These are phyloP conservation scores for Vigna reflexopilosa DNA, from an alignment of 306 rosid species.

Conservation along the genomic window DNA sequence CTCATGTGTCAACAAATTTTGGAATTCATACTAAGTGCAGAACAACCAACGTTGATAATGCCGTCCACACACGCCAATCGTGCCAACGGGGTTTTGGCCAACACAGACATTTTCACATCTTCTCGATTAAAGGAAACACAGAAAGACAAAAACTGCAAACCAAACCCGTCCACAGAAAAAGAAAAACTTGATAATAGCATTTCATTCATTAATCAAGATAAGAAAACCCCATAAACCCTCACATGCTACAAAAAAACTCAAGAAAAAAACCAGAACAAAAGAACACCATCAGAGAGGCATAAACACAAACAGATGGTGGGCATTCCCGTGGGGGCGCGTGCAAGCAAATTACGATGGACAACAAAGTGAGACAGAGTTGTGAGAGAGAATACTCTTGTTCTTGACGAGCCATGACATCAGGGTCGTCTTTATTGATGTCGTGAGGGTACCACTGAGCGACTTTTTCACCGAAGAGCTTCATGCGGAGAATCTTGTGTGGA, in stretches of 20 bases:
- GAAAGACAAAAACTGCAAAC: neutral
- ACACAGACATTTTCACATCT: neutral
- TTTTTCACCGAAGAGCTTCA: slow-evolving; percentile 87
- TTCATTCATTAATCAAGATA: slow-evolving; percentile 14
- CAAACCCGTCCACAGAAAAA: neutral
- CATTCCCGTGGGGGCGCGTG: neutral
- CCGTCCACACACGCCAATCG: neutral
- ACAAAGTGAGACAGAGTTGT: slow-evolving; percentile 9
- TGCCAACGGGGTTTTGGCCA: neutral
- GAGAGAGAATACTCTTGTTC: slow-evolving; percentile 71
- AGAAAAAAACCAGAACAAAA: neutral
- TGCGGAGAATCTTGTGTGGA: slow-evolving; percentile 76
- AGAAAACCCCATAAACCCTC: slow-evolving; percentile 4
- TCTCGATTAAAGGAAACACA: neutral
- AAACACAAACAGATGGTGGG: slow-evolving; percentile 22
- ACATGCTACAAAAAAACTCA: neutral
- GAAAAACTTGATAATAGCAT: neutral
- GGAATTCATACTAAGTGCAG: neutral
- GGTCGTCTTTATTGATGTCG: slow-evolving; percentile 83
- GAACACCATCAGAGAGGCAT: neutral
- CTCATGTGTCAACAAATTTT: neutral
- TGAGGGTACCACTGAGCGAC: slow-evolving; percentile 85
- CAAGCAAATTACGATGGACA: neutral
- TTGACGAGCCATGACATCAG: slow-evolving; percentile 71
- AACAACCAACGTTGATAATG: neutral